Evolutionary conservation across 2,329 filamentous ascomycete species (phyloP), one percentile per base, ranked within the genome.

Genomic region (Claviceps pusilla): DNA sequence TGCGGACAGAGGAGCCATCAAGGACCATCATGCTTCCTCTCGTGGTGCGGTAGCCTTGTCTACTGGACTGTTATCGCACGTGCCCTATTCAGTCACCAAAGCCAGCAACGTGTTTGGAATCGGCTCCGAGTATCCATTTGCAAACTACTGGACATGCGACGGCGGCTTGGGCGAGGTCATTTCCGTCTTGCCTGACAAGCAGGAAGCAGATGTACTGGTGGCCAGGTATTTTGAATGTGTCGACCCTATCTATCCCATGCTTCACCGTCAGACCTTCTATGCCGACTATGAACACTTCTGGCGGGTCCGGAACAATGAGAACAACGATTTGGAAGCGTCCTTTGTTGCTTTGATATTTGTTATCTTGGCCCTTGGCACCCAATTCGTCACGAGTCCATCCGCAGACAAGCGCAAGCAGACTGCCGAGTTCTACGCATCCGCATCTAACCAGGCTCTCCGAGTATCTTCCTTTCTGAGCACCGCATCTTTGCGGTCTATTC

Each of bases 111-210:
- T 89, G 54, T 90, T 90, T 64, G 86, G 86, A n/a, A 82, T 89
- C 58, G 86, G 84, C 14, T 82, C 83, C 0, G 84, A 88, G 63
- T 85, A 89, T 63, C 86, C 85, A 0, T 89, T 89, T 64, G 82
- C 84, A 62, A 90, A 90, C 64, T 90, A 90, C 67, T 91, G 87
- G 87, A 90, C 86, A 3, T 87, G 83, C 62, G 78, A 83, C 57
- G 86, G 87, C 50, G 86, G 86, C 0, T 70, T 91, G 19, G 74
- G 80, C 9, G 87, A 91, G 67, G 85, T 89, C 7, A 81, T 89
- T 47, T 81, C 79, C 1, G 84, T 89, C 3, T 71, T 91, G 12
- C 87, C 87, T 0, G 83, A 83, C 55, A 89, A 87, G 69, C 69
- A 83, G 9, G 86, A 89, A 66, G 84, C 84, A 53, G 85, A 90